Conservation (phyloP, 2,329 filamentous ascomycete species). For the Phaeosphaeriaceae sp. region DNA sequence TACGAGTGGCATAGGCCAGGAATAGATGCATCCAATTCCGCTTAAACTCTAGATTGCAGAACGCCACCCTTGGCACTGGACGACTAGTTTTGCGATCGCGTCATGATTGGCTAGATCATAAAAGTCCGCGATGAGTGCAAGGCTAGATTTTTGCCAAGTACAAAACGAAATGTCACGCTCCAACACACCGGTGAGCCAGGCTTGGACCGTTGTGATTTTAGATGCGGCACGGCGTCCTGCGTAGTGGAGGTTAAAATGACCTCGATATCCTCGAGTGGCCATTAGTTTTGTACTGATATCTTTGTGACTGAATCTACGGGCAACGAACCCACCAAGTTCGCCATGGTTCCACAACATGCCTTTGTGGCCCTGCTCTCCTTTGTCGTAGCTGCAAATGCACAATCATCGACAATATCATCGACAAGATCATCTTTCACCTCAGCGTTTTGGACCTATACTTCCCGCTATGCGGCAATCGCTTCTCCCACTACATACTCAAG, state of each 20-base stretch:
- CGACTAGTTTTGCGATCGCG: conserved; percentile 10
- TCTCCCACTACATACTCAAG: conserved; percentile 23
- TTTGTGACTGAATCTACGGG: conserved; percentile 14
- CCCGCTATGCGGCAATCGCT: conserved; percentile 23
- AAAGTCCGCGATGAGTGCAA: conserved; percentile 14
- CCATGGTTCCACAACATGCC: conserved; percentile 24
- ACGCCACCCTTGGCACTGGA: conserved; percentile 5
- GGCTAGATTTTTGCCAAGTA: conserved; percentile 23
- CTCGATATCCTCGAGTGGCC: conserved; percentile 15
- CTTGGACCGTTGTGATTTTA: conserved; percentile 12
- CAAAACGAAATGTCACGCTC: conserved; percentile 25
- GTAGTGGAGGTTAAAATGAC: conserved; percentile 30
- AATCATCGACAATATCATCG: conserved; percentile 3
- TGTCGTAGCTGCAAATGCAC: conserved; percentile 17
- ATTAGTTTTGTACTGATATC: conserved; percentile 15
- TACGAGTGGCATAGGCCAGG: conserved; percentile 18
- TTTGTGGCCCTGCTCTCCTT: conserved; percentile 20
- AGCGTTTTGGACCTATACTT: conserved; percentile 35
- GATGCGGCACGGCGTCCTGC: conserved; percentile 15
- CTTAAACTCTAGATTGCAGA: conserved; percentile 18
- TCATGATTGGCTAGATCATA: conserved; percentile 15
- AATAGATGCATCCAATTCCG: conserved; percentile 25
- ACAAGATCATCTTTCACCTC: conserved; percentile 1
- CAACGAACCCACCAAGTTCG: conserved; percentile 4
- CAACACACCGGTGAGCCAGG: conserved; percentile 28